Evolutionary conservation across 495 filamentous ascomycete species (phyloP), one percentile per base, ranked within the genome.

Genomic region (Viridothelium virens): DNA sequence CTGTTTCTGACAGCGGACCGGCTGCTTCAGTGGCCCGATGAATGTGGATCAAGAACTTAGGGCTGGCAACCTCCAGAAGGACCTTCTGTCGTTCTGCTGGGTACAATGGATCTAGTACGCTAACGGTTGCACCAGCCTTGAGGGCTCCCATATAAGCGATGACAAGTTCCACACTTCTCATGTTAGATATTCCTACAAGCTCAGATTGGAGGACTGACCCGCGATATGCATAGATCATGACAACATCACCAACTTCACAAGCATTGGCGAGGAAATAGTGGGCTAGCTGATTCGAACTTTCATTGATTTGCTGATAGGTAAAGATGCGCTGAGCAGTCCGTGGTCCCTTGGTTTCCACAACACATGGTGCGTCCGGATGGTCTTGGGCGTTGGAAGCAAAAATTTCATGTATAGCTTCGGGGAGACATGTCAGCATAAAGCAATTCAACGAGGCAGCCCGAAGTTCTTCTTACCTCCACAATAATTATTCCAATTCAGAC

Each of bases 191-290:
- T 25, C 0, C 25, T 25, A 25, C 25, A 25, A 25, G 25, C 25
- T 25, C 25, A 25, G 25, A 25, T 25, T 25, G 25, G 25, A 25
- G 25, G 25, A 25, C 25, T 25, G 25, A 25, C 25, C 25, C 25
- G 25, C 93, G 85, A 74, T 96, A 84, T 38, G 91, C 90, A 75
- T 88, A 97, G 63, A 93, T 87, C 92, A 96, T 96, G 64, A 96
- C 89, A 34, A 97, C 91, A 62, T 97, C 93, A 12, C 91, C 92
- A 65, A 86, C 80, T 47, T 87, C 80, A 63, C 92, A 79, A 36
- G 92, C 93, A 65, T 84, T 81, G 38, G 85, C 77, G 50, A 91
- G 82, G 37, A 97, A 79, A 71, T 94, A 82, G 76, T 92, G 89
- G 9, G 89, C 88, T 3, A 97, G 78, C 11, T 85, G 81, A 72